Evolutionary conservation across 2,329 filamentous ascomycete genomes (phyloP).

Genomic region (Fusarium phyllophilum): DNA sequence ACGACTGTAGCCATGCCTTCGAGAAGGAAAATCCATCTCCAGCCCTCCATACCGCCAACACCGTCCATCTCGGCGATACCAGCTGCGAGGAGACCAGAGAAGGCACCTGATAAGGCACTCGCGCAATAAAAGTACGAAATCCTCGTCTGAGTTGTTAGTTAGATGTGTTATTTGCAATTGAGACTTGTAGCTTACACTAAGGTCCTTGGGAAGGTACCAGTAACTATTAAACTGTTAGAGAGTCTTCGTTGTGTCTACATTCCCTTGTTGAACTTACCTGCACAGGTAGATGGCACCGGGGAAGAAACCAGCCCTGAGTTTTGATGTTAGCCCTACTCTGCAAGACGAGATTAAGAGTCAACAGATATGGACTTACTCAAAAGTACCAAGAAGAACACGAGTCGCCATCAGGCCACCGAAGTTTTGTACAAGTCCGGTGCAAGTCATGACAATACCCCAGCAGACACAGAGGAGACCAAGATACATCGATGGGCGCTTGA

Average conservation of each 20-base stretch:
- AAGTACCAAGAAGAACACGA: slow-evolving; percentile 72
- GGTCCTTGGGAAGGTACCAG: slow-evolving; percentile 80
- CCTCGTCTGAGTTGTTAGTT: no score
- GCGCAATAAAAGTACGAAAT: slow-evolving; percentile 66
- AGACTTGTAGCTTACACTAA: slow-evolving; percentile 61
- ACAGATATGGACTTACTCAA: slow-evolving; percentile 55
- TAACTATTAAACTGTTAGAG: slow-evolving; percentile 53
- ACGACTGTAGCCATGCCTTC: slow-evolving; percentile 49
- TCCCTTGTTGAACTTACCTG: slow-evolving; percentile 40
- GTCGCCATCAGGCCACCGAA: slow-evolving; percentile 70
- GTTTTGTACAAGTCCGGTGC: slow-evolving; percentile 69
- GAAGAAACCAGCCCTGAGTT: slow-evolving; percentile 68
- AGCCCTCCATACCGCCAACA: slow-evolving; percentile 56
- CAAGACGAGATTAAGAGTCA: no score
- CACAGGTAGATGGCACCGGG: slow-evolving; percentile 79
- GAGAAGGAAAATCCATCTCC: slow-evolving; percentile 45
- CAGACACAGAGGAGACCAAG: slow-evolving; percentile 46
- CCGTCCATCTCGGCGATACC: slow-evolving; percentile 74
- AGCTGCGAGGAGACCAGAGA: slow-evolving; percentile 75
- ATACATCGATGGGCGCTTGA: slow-evolving; percentile 40
- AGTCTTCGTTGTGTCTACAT: not conserved
- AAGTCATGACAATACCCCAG: slow-evolving; percentile 73
- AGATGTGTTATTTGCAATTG: no score
- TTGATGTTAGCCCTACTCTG: no score
- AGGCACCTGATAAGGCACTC: slow-evolving; percentile 77